A percentile compares a stretch with the other conserved stretches of the same genome.
phyloP scores from a whole-genome alignment of 2,329 filamentous ascomycete genomes.

The Cercospora canescens region DNA sequence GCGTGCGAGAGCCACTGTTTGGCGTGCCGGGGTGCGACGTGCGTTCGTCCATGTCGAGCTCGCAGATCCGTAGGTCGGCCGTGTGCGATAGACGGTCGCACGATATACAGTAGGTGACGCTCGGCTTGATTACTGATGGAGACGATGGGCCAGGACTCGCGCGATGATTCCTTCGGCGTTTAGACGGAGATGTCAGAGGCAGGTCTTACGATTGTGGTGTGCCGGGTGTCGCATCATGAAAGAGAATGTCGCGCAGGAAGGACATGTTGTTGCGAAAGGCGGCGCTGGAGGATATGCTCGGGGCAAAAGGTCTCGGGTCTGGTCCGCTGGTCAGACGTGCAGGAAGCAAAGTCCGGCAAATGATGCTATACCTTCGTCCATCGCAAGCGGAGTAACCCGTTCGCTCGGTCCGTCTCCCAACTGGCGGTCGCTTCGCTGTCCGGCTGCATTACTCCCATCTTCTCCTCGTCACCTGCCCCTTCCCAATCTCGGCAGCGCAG shows the following conservation, averaged over 20 bases:
- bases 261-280: not conserved
- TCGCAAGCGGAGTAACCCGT: not conserved
- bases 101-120: not conserved
- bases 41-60: conserved; percentile 11
- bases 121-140: not conserved
- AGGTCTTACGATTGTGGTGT: not conserved
- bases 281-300: not conserved
- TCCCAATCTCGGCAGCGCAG: not conserved
- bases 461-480: not conserved
- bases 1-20: conserved; percentile 13
- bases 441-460: not conserved
- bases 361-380: conserved; percentile 1
- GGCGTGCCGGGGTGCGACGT: conserved; percentile 25
- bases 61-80: not conserved
- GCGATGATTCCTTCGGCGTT: not conserved
- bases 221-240: not conserved
- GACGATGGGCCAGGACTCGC: not conserved
- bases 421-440: not conserved
- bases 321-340: not conserved
- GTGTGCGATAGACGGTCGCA: not conserved
- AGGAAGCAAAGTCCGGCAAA: not conserved
- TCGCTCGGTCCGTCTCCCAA: conserved; percentile 1
- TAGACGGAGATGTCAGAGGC: conserved; percentile 5
- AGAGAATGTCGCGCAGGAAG: not conserved
- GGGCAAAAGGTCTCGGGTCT: not conserved